Conservation (phyloP, 2,329 filamentous ascomycete species). For the Phialophora tarda region DNA sequence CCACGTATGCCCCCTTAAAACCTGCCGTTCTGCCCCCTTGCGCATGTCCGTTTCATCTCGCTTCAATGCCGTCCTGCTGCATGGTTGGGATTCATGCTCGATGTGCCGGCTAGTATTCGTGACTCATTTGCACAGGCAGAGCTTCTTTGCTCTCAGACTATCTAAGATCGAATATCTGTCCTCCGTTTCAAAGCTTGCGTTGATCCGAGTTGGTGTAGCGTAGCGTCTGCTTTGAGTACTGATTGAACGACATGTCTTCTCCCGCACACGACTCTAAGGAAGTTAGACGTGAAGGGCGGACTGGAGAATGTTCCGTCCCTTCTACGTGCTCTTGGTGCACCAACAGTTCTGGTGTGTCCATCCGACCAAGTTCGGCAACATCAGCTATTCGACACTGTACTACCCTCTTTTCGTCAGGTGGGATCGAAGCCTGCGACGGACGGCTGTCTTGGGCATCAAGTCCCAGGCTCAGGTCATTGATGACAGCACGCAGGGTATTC, state of each 20-base stretch:
- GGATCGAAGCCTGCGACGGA: not conserved
- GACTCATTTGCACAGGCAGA: conserved; percentile 4
- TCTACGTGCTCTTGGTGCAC: not conserved
- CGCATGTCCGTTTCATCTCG: conserved; percentile 25
- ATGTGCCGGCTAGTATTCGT: not conserved
- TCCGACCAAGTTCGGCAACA: not conserved
- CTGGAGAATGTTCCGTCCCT: not conserved
- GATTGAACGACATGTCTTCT: not conserved
- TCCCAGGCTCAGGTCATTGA: conserved; percentile 10
- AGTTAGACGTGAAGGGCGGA: not conserved
- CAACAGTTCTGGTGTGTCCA: not conserved
- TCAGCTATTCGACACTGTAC: not conserved
- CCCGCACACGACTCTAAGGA: not conserved
- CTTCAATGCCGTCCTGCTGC: conserved; percentile 6
- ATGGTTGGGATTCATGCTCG: not conserved
- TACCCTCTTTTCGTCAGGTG: not conserved
- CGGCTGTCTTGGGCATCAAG: not conserved
- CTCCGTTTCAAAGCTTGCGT: not conserved
- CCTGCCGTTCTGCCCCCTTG: conserved; percentile 16
- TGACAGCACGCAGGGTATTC: conserved; percentile 13
- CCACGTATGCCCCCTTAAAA: conserved; percentile 19
- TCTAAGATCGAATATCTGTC: not conserved
- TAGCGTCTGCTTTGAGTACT: not conserved
- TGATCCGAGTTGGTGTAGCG: not conserved
- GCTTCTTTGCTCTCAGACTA: not conserved